Evolutionary conservation across 2,329 filamentous ascomycete genomes (phyloP).

Genomic region (Alternaria arborescens): DNA sequence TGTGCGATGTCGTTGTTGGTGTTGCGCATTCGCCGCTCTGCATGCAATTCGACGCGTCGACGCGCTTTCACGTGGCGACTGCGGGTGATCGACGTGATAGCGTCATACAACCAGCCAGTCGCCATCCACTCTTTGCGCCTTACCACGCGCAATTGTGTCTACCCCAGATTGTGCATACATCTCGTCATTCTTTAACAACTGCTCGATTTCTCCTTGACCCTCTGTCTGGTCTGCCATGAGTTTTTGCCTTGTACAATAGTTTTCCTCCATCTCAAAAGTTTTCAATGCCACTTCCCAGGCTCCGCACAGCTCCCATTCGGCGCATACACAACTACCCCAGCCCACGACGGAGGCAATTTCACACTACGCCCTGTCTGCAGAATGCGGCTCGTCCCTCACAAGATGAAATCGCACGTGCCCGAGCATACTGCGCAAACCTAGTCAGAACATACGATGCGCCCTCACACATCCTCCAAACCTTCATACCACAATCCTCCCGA

Average conservation of each 20-base stretch:
- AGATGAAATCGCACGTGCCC: slow-evolving; percentile 63
- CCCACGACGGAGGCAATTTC: slow-evolving; percentile 28
- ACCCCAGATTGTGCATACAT: background rate
- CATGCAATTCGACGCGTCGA: slow-evolving; percentile 35
- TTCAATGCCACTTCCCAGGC: slow-evolving; percentile 37
- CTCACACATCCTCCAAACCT: slow-evolving; percentile 84
- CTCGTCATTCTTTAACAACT: background rate
- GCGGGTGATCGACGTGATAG: slow-evolving; percentile 35
- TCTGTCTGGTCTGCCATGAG: slow-evolving; percentile 14
- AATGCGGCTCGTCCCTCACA: slow-evolving; percentile 42
- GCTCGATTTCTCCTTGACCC: background rate
- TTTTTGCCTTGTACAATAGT: slow-evolving; percentile 6
- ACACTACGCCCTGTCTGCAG: slow-evolving; percentile 32
- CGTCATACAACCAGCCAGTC: slow-evolving; percentile 35
- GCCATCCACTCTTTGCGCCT: slow-evolving; percentile 20
- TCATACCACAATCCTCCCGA: slow-evolving; percentile 76
- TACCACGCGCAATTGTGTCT: slow-evolving; percentile 7
- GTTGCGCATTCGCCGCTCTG: slow-evolving; percentile 8
- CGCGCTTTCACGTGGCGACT: slow-evolving; percentile 43
- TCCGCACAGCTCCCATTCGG: slow-evolving; percentile 29
- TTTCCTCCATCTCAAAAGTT: slow-evolving; percentile 14
- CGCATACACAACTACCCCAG: slow-evolving; percentile 20
- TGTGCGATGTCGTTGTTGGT: slow-evolving; percentile 7
- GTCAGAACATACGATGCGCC: slow-evolving; percentile 85
- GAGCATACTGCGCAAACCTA: slow-evolving; percentile 67